Conservation (phyloP, 257 asterid species). For the Gardenia jasminoides region DNA sequence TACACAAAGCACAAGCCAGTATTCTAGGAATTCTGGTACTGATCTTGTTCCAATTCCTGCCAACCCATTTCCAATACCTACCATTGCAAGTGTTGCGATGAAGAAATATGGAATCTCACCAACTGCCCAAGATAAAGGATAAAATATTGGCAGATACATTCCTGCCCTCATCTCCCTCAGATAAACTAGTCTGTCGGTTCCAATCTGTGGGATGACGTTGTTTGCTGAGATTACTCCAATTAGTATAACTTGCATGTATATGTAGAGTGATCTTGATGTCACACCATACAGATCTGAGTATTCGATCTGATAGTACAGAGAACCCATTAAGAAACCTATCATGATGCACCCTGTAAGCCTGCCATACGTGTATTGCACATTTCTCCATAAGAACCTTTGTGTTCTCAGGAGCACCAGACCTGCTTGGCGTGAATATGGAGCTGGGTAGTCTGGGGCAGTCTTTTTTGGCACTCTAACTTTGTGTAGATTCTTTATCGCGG, state of each 20-base stretch:
- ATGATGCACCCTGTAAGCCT: conserved; percentile 13
- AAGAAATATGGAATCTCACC: conserved; percentile 17
- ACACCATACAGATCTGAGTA: conserved; percentile 3
- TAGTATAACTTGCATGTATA: conserved; percentile 17
- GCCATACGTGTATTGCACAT: conserved; percentile 17
- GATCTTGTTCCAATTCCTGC: conserved; percentile 19
- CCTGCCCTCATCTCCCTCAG: conserved; percentile 17
- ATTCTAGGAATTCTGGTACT: conserved; percentile 3
- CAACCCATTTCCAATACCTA: conserved; percentile 17
- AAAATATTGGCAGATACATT: conserved; percentile 13
- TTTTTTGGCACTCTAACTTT: conserved; percentile 1
- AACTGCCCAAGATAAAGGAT: conserved; percentile 16
- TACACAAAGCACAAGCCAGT: conserved; percentile 12
- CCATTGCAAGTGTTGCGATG: conserved; percentile 14
- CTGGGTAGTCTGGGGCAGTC: neutral
- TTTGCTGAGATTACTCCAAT: conserved; percentile 16
- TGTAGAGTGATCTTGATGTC: conserved; percentile 16
- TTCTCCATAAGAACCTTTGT: conserved; percentile 18
- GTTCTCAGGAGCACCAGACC: conserved; percentile 14
- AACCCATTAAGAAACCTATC: conserved; percentile 19
- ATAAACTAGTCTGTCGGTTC: conserved; percentile 18
- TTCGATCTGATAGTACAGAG: conserved; percentile 16
- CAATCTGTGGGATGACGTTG: conserved; percentile 18
- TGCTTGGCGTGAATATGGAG: conserved; percentile 20
- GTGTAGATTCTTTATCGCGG: conserved; percentile 6